Percentiles rank a stretch among this genome's conserved stretches.
These are phyloP conservation scores for Zygoascus biomembranicola DNA, from an alignment of 805 yeast genomes.

Conservation along the genomic window DNA sequence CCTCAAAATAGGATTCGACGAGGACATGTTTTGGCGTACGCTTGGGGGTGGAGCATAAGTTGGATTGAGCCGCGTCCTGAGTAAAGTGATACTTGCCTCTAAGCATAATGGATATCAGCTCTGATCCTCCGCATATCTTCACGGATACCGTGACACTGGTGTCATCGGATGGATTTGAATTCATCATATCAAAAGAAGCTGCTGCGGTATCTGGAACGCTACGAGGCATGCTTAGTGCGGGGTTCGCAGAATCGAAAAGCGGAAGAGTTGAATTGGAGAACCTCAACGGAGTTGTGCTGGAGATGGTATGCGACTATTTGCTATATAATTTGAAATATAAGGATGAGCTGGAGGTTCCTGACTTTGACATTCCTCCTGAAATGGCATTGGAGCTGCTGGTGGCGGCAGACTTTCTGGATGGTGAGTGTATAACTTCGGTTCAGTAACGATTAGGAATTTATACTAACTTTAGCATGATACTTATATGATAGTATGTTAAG, in stretches of 20 bases:
- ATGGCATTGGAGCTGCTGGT: slow-evolving; percentile 85
- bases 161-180: slow-evolving; percentile 63
- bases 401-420: slow-evolving; percentile 82
- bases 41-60: slow-evolving; percentile 4
- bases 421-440: slow-evolving; percentile 5
- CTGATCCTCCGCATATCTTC: slow-evolving; percentile 1
- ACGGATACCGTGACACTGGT: slow-evolving; percentile 49
- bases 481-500: not conserved
- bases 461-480: not conserved
- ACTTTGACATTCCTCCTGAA: slow-evolving; percentile 87
- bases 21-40: not conserved
- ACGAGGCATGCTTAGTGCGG: slow-evolving; percentile 39
- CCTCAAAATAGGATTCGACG: slow-evolving; percentile 20
- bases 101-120: not conserved
- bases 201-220: slow-evolving; percentile 67
- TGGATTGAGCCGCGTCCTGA: not conserved
- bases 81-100: too few species aligned
- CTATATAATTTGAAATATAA: slow-evolving; percentile 66
- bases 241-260: slow-evolving; percentile 50
- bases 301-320: slow-evolving; percentile 77
- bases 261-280: slow-evolving; percentile 49
- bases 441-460: not conserved
- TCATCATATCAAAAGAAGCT: slow-evolving; percentile 57
- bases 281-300: slow-evolving; percentile 63
- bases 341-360: slow-evolving; percentile 55